Evolutionary conservation across 2,329 filamentous ascomycete genomes (phyloP).

Genomic region (Nemania sp.): DNA sequence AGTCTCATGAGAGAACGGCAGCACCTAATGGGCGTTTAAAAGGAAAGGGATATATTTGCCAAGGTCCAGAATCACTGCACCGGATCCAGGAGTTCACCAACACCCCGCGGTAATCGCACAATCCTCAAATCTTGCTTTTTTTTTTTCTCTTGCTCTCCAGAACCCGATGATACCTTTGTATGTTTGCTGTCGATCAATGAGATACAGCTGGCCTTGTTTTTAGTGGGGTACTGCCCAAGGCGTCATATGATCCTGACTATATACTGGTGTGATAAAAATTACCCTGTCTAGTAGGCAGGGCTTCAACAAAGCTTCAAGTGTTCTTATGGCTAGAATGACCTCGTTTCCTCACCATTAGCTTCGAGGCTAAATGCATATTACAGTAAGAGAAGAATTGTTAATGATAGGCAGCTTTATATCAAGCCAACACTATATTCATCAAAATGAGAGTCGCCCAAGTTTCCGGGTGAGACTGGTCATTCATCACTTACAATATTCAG

Average conservation of each 20-base stretch:
- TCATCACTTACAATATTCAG: too few relatives aligned
- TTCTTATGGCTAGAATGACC: too few relatives aligned
- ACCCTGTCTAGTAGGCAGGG: neutral
- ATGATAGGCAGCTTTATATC: too few relatives aligned
- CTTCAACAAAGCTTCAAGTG: neutral
- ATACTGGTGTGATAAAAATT: slow-evolving; percentile 1
- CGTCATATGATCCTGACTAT: slow-evolving; percentile 2
- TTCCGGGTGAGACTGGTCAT: too few relatives aligned
- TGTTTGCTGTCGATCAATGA: slow-evolving; percentile 22
- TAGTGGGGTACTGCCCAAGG: neutral
- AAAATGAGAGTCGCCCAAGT: too few relatives aligned
- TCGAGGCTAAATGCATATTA: too few relatives aligned
- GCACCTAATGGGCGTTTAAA: slow-evolving; percentile 18
- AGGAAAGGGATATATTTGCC: neutral
- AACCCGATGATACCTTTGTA: slow-evolving; percentile 27
- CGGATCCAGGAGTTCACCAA: slow-evolving; percentile 8
- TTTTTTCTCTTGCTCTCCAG: slow-evolving; percentile 16
- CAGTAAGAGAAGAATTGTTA: too few relatives aligned
- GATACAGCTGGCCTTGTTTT: neutral
- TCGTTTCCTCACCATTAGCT: too few relatives aligned
- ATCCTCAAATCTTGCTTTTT: slow-evolving; percentile 9
- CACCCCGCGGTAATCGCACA: neutral
- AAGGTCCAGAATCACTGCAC: neutral
- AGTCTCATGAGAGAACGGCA: neutral
- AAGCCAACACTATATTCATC: too few relatives aligned